Evolutionary conservation across 1,284 basidiomycete genomes (phyloP), one percentile per base, ranked within the genome.

Genomic region (Bjerkandera adusta): DNA sequence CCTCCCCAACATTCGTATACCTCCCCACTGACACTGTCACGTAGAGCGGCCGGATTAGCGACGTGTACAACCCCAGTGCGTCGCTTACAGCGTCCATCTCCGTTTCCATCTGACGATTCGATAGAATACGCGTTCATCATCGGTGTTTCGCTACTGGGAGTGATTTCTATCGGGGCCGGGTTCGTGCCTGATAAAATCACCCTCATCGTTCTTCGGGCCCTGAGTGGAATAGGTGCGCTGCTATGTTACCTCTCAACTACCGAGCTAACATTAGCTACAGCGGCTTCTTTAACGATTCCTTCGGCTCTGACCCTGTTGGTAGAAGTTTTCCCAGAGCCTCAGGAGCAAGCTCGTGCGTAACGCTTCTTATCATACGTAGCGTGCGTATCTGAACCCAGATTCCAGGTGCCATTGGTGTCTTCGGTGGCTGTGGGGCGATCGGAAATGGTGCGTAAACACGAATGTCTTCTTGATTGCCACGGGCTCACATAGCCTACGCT

Each of bases 281-380:
- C 66, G 5, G 70, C 67, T 15, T 64, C 72, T 3, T 60, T 75
- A 61, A 69, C 71, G 4, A 73, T 77, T 43, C 75, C 76, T 1
- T 76, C 75, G 8, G 69, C 76, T 4, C 56, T 77, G 15, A 62
- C 67, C 18, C 66, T 77, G 16, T 63, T 77, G 21, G 71, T 77
- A 10, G 65, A 65, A 22, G 57, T 72, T 37, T 77, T 77, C 54
- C 68, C 72, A 1, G 68, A 74, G 20, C 67, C 72, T 4, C 48
- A 49, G 2, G 66, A 71, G 52, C 76, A 77, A 56, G 66, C 73
- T 30, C 67, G 68, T 51, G 34, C 33, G 49, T 51, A 30, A 27
- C 21, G 26, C 16, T n/a, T n/a, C 25, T 24, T 37, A 15, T 4
- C n/a, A 34, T 12, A 29, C 4, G 10, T 26, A n/a, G n/a, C 16